These are phyloP conservation scores for Phytophthora constricta DNA, from an alignment of 352 stramenopile genomes.

Conservation along the genomic window DNA sequence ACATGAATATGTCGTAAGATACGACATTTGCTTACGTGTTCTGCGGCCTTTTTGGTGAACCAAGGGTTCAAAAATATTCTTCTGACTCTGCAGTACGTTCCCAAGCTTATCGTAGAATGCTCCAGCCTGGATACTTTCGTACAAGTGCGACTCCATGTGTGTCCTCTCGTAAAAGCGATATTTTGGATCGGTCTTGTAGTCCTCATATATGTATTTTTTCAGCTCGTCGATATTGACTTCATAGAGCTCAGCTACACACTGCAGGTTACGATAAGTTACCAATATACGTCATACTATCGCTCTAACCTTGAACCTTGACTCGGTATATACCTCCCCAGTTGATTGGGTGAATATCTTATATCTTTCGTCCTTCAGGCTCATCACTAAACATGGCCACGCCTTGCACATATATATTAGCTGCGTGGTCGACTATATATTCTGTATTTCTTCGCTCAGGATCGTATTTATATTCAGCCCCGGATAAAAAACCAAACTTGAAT, in stretches of 20 bases:
- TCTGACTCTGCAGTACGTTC: slow-evolving; percentile 21
- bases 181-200: slow-evolving; percentile 16
- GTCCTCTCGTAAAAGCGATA: slow-evolving; percentile 21
- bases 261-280: slow-evolving; percentile 18
- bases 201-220: slow-evolving; percentile 13
- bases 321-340: slow-evolving; percentile 25
- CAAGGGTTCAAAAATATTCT: background rate
- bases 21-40: background rate
- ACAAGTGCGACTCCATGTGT: slow-evolving; percentile 1
- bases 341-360: slow-evolving; percentile 21
- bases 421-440: no score
- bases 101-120: slow-evolving; percentile 14
- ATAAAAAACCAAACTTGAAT: no score
- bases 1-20: background rate
- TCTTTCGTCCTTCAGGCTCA: slow-evolving; percentile 26
- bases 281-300: slow-evolving; percentile 22
- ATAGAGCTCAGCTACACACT: slow-evolving; percentile 24
- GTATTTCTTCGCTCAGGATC: no score
- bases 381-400: slow-evolving; percentile 27
- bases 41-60: background rate
- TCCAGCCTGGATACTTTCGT: slow-evolving; percentile 7
- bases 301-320: slow-evolving; percentile 25
- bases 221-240: slow-evolving; percentile 17
- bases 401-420: no score
- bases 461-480: no score